Evolutionary conservation across 176 grass and related monocot genomes (phyloP).

Genomic region (Cymbopogon citratus): DNA sequence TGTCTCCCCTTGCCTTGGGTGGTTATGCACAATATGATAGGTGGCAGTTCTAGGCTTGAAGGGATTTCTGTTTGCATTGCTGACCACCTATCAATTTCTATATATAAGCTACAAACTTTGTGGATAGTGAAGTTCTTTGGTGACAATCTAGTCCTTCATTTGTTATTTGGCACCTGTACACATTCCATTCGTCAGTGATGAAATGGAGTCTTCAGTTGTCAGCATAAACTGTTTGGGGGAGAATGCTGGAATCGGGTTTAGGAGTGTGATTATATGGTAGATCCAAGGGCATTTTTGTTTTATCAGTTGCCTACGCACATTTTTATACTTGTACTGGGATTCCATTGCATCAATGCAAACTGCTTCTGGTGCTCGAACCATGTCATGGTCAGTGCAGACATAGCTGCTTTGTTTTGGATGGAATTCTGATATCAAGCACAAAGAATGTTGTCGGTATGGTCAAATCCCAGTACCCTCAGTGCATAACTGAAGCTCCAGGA

Average conservation of each 20-base stretch:
- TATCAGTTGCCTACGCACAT: slow-evolving; percentile 4
- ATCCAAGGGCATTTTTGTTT: slow-evolving; percentile 2
- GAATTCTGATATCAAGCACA: slow-evolving; percentile 25
- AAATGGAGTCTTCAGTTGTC: slow-evolving; percentile 21
- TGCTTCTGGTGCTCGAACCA: slow-evolving; percentile 26
- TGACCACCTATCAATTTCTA: neutral
- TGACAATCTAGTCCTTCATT: neutral
- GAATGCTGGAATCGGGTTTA: slow-evolving; percentile 1
- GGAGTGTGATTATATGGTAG: slow-evolving; percentile 7
- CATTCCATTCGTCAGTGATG: neutral
- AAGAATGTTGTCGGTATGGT: neutral
- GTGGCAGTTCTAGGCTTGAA: neutral
- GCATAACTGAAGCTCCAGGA: slow-evolving; percentile 28
- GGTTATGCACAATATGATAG: slow-evolving; percentile 21
- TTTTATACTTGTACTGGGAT: slow-evolving; percentile 10
- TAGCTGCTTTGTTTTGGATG: slow-evolving; percentile 18
- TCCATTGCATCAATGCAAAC: slow-evolving; percentile 12
- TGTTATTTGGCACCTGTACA: slow-evolving; percentile 6
- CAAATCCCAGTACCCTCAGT: slow-evolving; percentile 18
- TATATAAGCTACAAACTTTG: neutral
- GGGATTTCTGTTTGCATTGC: slow-evolving; percentile 19
- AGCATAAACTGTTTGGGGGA: slow-evolving; percentile 2
- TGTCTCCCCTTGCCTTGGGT: slow-evolving; percentile 4
- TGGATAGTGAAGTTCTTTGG: slow-evolving; percentile 18
- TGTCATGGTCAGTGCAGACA: slow-evolving; percentile 32